Percentiles rank a stretch among this genome's conserved stretches.
Evolutionary conservation across 176 grass and related monocot genomes (phyloP).

Genomic region (Aegilops umbellulata): DNA sequence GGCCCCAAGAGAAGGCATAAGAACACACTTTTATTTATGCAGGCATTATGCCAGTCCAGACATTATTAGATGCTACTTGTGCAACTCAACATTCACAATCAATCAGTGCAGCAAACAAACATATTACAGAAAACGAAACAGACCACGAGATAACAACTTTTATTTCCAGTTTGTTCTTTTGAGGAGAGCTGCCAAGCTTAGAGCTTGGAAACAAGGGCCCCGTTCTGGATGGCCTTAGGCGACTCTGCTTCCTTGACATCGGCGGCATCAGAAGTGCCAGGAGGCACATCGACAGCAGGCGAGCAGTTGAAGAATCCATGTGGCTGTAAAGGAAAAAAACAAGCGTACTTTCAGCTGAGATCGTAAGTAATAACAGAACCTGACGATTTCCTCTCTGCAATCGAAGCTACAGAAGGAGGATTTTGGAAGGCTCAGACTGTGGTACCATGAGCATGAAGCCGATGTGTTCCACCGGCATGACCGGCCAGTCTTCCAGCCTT

Average conservation of each 20-base stretch:
- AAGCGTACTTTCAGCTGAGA: background rate
- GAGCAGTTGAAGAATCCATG: conserved; percentile 99
- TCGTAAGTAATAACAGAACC: background rate
- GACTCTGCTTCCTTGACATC: conserved; percentile 74
- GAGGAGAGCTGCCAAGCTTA: conserved; percentile 21
- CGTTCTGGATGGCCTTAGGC: conserved; percentile 72
- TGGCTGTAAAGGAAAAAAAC: conserved; percentile 46
- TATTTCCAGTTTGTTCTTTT: background rate
- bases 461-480: conserved; percentile 96
- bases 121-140: conserved; percentile 5
- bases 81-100: background rate
- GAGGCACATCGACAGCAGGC: conserved; percentile 86
- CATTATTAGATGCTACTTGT: background rate
- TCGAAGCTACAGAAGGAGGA: background rate
- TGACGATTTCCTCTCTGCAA: background rate
- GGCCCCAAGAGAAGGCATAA: background rate
- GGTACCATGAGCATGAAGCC: conserved; percentile 99
- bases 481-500: conserved; percentile 96
- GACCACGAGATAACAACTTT: no score
- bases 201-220: conserved; percentile 69
- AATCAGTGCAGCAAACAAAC: background rate
- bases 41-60: conserved; percentile 8
- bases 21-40: conserved; percentile 14
- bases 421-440: background rate
- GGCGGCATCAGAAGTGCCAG: conserved; percentile 44